A percentile compares a stretch with the other conserved stretches of the same genome.
phyloP scores from a whole-genome alignment of 2,329 filamentous ascomycete species.

The Sporothrix inflata region DNA sequence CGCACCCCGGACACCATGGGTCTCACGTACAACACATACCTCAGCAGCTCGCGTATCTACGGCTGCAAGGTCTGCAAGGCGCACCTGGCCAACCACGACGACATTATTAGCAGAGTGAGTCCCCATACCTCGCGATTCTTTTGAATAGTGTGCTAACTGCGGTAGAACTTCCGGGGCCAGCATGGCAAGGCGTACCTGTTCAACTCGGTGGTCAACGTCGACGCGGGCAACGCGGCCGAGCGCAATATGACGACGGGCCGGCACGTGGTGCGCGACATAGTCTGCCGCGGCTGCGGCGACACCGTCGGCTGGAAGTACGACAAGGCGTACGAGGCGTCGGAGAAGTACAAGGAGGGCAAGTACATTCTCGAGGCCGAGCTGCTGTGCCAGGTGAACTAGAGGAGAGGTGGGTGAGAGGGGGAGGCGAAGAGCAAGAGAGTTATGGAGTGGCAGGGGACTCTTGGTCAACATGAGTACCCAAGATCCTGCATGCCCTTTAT shows the following conservation, averaged over 20 bases:
- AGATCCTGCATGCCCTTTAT: background rate
- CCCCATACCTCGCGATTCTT: too few relatives aligned
- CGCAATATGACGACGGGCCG: conserved; percentile 97
- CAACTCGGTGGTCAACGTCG: conserved; percentile 90
- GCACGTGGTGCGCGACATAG: conserved; percentile 92
- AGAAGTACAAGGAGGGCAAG: conserved; percentile 99
- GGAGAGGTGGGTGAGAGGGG: background rate
- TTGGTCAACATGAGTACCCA: background rate
- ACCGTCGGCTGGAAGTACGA: conserved; percentile 99
- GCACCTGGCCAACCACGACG: conserved; percentile 91
- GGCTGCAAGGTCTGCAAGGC: conserved; percentile 95
- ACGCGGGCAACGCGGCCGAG: conserved; percentile 80
- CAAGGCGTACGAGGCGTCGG: conserved; percentile 85
- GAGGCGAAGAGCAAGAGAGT: background rate
- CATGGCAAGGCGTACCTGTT: conserved; percentile 98
- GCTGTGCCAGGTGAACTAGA: conserved; percentile 72
- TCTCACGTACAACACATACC: conserved; percentile 87
- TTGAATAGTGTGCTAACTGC: background rate
- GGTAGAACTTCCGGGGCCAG: conserved; percentile 95
- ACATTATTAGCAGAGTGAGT: conserved; percentile 89
- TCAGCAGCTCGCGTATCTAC: conserved; percentile 84
- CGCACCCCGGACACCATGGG: conserved; percentile 65
- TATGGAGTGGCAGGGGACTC: background rate
- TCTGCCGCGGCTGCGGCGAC: conserved; percentile 86
- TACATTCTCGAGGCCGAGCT: conserved; percentile 94